A percentile compares a stretch with the other conserved stretches of the same genome.
These are phyloP conservation scores for Termitomyces sp. DNA, from an alignment of 768 basidiomycete genomes.

Conservation along the genomic window DNA sequence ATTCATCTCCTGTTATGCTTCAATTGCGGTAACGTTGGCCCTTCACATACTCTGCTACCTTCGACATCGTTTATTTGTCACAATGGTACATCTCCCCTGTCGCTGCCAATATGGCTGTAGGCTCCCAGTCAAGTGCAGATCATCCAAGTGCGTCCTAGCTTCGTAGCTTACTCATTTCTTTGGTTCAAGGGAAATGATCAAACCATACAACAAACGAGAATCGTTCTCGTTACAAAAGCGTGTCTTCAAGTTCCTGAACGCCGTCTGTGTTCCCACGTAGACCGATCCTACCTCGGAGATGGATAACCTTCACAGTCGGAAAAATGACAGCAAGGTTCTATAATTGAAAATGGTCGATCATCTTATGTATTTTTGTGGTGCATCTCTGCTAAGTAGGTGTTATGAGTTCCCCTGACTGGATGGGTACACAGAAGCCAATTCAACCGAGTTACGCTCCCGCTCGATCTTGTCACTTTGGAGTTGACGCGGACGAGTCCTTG, in stretches of 20 bases:
- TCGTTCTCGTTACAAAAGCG: too few relatives aligned
- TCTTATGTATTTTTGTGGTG: background rate
- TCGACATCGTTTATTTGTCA: background rate
- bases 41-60: background rate
- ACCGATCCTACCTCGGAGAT: too few relatives aligned
- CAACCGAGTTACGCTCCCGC: background rate
- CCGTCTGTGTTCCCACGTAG: background rate
- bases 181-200: background rate
- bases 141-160: background rate
- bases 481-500: background rate
- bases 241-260: background rate
- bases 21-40: background rate
- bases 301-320: background rate
- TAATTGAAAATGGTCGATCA: background rate
- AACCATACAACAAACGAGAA: too few relatives aligned
- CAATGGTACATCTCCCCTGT: background rate
- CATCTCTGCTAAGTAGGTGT: background rate
- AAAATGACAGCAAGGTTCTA: background rate
- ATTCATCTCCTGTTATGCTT: background rate
- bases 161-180: background rate
- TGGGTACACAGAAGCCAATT: too few relatives aligned
- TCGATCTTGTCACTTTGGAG: background rate
- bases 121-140: too few relatives aligned
- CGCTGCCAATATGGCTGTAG: background rate
- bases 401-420: background rate